Base-by-base conservation (phyloP, 345 rosid genomes). In the Geranium brycei region DNA sequence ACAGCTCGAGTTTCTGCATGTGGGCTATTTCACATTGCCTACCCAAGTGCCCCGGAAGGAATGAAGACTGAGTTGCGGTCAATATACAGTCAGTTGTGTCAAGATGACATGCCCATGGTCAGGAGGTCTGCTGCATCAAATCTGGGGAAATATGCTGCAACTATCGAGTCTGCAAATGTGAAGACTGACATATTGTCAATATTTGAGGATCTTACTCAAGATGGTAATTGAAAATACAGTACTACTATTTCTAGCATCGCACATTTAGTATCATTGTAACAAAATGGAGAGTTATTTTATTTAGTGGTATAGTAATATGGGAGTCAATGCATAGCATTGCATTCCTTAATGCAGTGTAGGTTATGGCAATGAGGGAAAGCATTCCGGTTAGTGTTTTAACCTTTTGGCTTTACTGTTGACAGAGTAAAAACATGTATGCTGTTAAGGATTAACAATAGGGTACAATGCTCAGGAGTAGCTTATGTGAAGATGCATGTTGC, bases 31-130 rank as follows among this genome's bases (percentile, higher is more conserved):
- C 95, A 92, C 70, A 86, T 89, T 72, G 96, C 87, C 15, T 92
- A 92, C 70, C 88, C 93, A 35, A 84, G 95, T 81, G 98, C 98
- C 51, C 69, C 93, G 6, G 96, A 92, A 66, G 59, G 63, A 70
- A 40, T 79, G 69, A 89, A 86, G 72, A 80, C 86, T 35, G 95
- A 92, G 79, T 71, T 89, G 60, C 74, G 98, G 61, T 69, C 86
- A 10, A 63, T 78, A 68, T 92, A 85, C 71, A 75, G 76, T 57
- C 96, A 89, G 69, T 77, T 92, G 38, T 92, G 98, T 76, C 93
- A 89, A 81, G 98, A 92, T 81, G 98, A 89, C 76, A 89, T 89
- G 98, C 98, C 96, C 28, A 92, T 86, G 96, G 98, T 92, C 72
- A 83, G 98, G 62, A 92, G 91, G 79, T 89, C 98, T 63, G 98